phyloP scores from a whole-genome alignment of 2,329 filamentous ascomycete species.

The Fusarium illudens region DNA sequence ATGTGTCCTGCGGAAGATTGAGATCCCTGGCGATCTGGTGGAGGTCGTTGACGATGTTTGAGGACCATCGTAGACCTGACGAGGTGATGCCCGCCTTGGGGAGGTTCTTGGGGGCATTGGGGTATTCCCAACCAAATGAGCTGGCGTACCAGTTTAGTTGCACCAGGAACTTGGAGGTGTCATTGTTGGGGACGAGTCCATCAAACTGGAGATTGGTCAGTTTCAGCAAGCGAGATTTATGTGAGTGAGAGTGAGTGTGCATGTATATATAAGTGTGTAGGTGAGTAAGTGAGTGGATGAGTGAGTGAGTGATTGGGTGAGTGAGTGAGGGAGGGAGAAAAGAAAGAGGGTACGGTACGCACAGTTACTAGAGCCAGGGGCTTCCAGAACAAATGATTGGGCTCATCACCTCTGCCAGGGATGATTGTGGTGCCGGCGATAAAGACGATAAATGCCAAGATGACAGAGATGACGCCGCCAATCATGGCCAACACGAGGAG shows the following conservation, averaged over 20 bases:
- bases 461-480: conserved; percentile 33
- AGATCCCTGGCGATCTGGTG: conserved; percentile 34
- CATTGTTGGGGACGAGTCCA: conserved; percentile 40
- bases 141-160: conserved; percentile 39
- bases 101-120: conserved; percentile 34
- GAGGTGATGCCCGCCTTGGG: conserved; percentile 37
- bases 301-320: neutral
- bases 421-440: conserved; percentile 37
- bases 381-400: conserved; percentile 32
- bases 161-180: conserved; percentile 38
- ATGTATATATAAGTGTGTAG: neutral
- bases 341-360: conserved; percentile 3
- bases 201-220: conserved; percentile 35
- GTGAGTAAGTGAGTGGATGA: neutral
- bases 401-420: conserved; percentile 8
- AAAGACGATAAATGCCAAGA: conserved; percentile 31
- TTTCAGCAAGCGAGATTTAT: neutral
- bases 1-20: conserved; percentile 33
- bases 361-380: conserved; percentile 40
- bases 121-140: conserved; percentile 41
- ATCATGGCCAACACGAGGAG: conserved; percentile 32
- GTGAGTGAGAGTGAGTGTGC: neutral
- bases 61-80: conserved; percentile 21
- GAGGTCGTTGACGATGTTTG: conserved; percentile 31
- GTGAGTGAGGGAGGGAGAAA: neutral